A percentile compares a stretch with the other conserved stretches of the same genome.
Conservation (phyloP, 345 rosid species). For the Microcos paniculata region DNA sequence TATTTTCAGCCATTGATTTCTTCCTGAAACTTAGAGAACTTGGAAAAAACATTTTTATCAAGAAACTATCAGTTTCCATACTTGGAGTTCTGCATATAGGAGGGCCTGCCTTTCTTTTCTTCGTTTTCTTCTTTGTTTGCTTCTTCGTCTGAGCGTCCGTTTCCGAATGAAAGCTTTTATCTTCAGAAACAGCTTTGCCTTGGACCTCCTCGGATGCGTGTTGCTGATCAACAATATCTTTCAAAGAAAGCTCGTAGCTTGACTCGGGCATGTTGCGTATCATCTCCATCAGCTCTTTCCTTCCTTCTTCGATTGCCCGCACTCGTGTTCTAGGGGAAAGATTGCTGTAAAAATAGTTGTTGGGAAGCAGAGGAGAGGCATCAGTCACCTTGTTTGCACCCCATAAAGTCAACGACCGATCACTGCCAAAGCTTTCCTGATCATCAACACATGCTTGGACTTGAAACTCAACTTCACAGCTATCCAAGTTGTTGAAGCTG, state of each 20-base stretch:
- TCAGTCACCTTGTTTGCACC: background rate
- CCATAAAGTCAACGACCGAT: slow-evolving; percentile 16
- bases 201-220: background rate
- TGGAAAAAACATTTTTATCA: slow-evolving; percentile 52
- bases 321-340: slow-evolving; percentile 23
- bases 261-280: slow-evolving; percentile 46
- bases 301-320: slow-evolving; percentile 40
- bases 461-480: slow-evolving; percentile 9
- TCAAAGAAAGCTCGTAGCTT: slow-evolving; percentile 51
- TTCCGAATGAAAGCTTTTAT: slow-evolving; percentile 6
- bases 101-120: slow-evolving; percentile 17
- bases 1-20: slow-evolving; percentile 17
- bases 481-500: background rate
- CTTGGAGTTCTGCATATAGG: slow-evolving; percentile 34
- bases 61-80: slow-evolving; percentile 44
- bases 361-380: slow-evolving; percentile 35
- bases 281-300: slow-evolving; percentile 63
- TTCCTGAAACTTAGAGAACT: slow-evolving; percentile 26
- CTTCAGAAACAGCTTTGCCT: background rate
- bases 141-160: slow-evolving; percentile 16
- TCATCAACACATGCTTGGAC: background rate
- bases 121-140: background rate
- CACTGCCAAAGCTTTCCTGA: background rate
- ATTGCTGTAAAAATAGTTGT: slow-evolving; percentile 22
- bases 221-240: slow-evolving; percentile 49